phyloP scores from a whole-genome alignment of 768 basidiomycete species.

The Phlebiopsis flavidoalba region DNA sequence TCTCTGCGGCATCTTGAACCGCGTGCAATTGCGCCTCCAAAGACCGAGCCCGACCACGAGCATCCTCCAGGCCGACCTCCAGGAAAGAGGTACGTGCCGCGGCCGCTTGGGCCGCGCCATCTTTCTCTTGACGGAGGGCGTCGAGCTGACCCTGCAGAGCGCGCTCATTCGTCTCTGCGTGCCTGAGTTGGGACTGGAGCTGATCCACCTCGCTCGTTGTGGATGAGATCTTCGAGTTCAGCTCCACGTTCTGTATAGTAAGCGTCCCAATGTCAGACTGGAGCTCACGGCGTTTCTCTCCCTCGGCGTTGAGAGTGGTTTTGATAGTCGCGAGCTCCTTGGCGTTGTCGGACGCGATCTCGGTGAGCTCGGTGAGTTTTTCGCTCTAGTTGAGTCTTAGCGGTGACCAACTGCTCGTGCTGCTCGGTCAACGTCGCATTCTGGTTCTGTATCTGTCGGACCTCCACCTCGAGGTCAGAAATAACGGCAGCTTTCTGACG shows the following conservation, averaged over 20 bases:
- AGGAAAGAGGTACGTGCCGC: not conserved
- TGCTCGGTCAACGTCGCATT: conserved; percentile 3
- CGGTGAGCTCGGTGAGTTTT: conserved; percentile 5
- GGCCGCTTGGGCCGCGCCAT: not conserved
- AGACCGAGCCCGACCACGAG: not conserved
- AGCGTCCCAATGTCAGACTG: not conserved
- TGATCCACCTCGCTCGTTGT: not conserved
- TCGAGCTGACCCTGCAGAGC: not conserved
- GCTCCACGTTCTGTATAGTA: not conserved
- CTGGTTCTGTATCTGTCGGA: conserved; percentile 1
- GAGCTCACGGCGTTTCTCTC: not conserved
- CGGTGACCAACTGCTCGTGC: not conserved
- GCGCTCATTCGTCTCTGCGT: not conserved
- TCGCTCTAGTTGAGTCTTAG: conserved; percentile 4
- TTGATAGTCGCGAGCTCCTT: conserved; percentile 20
- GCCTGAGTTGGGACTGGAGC: not conserved
- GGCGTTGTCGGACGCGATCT: conserved; percentile 19
- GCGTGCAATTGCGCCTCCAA: not conserved
- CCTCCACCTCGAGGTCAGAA: conserved; percentile 8
- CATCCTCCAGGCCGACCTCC: conserved; percentile 7
- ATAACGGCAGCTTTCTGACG: not conserved
- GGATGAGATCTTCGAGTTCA: not conserved
- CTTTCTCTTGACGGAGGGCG: not conserved
- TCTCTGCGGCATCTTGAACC: not conserved
- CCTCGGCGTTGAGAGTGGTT: conserved; percentile 9